These are phyloP conservation scores for Lactarius tabidus DNA, from an alignment of 768 basidiomycete species.

Conservation along the genomic window DNA sequence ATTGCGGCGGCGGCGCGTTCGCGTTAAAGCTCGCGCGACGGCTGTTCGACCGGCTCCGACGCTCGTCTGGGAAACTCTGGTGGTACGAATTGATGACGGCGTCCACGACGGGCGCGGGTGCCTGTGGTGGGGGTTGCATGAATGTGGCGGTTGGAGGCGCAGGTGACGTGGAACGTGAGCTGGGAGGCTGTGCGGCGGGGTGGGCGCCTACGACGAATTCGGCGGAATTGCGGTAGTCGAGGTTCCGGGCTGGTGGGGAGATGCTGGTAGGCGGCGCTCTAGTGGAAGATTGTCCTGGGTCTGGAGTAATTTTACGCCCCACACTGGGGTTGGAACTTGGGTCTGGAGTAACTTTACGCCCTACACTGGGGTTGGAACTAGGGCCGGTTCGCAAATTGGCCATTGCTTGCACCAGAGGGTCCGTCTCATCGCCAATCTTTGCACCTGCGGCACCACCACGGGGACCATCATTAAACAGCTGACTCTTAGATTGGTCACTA, in stretches of 20 bases:
- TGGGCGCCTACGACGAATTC: constrained; percentile 76
- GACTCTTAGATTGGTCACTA: no score
- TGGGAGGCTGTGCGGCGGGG: constrained; percentile 42
- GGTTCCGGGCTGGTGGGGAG: constrained; percentile 28
- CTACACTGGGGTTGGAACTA: no score
- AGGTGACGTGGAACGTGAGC: constrained; percentile 73
- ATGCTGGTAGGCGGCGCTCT: constrained; percentile 26
- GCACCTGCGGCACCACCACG: not conserved
- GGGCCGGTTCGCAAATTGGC: constrained; percentile 32
- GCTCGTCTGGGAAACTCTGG: constrained; percentile 86
- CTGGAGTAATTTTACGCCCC: constrained; percentile 28
- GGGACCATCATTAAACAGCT: constrained; percentile 41
- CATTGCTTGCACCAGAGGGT: constrained; percentile 40
- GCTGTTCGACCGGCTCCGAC: constrained; percentile 44
- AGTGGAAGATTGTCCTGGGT: no score
- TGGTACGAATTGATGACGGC: constrained; percentile 74
- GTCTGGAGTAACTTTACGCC: no score
- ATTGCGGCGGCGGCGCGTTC: constrained; percentile 5
- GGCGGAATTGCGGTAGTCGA: constrained; percentile 73
- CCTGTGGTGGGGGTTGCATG: constrained; percentile 54
- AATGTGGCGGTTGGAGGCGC: constrained; percentile 68
- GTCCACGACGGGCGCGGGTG: constrained; percentile 53
- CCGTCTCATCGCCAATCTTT: constrained; percentile 34
- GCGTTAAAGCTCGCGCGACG: constrained; percentile 33
- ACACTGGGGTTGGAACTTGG: no score